Evolutionary conservation across 2,329 filamentous ascomycete genomes (phyloP).

Genomic region (Stachybotrys chartarum): DNA sequence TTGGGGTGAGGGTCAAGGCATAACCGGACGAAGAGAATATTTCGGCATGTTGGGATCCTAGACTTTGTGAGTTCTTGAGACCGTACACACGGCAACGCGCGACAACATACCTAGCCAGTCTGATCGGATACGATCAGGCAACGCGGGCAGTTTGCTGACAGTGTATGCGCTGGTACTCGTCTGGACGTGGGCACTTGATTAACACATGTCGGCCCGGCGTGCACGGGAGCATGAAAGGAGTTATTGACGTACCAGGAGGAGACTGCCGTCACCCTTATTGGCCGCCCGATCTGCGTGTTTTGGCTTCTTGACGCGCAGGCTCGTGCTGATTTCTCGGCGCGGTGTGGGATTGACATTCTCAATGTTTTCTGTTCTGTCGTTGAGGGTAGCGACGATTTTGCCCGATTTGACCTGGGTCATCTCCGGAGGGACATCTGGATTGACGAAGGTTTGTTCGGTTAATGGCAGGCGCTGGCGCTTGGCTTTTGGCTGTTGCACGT

Average conservation of each 20-base stretch:
- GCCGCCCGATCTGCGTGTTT: slow-evolving; percentile 53
- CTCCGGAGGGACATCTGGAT: slow-evolving; percentile 43
- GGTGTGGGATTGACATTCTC: slow-evolving; percentile 32
- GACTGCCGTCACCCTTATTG: slow-evolving; percentile 60
- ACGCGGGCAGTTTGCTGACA: slow-evolving; percentile 74
- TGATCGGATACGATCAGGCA: slow-evolving; percentile 69
- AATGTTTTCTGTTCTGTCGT: slow-evolving; percentile 38
- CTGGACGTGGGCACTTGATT: slow-evolving; percentile 30
- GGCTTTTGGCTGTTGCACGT: slow-evolving; percentile 52
- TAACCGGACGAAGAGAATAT: slow-evolving; percentile 62
- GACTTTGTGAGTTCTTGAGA: slow-evolving; percentile 8
- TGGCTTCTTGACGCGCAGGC: slow-evolving; percentile 54
- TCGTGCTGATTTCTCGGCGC: slow-evolving; percentile 41
- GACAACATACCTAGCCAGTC: slow-evolving; percentile 53
- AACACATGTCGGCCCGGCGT: slow-evolving; percentile 8
- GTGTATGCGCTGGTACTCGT: slow-evolving; percentile 79
- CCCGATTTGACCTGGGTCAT: slow-evolving; percentile 50
- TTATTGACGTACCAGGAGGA: slow-evolving; percentile 50
- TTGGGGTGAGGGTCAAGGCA: slow-evolving; percentile 72
- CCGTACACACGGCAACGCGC: neutral
- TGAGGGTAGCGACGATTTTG: slow-evolving; percentile 31
- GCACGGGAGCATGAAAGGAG: slow-evolving; percentile 4
- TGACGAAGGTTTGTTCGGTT: slow-evolving; percentile 49
- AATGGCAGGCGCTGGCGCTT: slow-evolving; percentile 55
- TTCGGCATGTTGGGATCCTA: slow-evolving; percentile 59